Evolutionary conservation across 2,329 filamentous ascomycete genomes (phyloP).

Genomic region (Alternaria viburni): DNA sequence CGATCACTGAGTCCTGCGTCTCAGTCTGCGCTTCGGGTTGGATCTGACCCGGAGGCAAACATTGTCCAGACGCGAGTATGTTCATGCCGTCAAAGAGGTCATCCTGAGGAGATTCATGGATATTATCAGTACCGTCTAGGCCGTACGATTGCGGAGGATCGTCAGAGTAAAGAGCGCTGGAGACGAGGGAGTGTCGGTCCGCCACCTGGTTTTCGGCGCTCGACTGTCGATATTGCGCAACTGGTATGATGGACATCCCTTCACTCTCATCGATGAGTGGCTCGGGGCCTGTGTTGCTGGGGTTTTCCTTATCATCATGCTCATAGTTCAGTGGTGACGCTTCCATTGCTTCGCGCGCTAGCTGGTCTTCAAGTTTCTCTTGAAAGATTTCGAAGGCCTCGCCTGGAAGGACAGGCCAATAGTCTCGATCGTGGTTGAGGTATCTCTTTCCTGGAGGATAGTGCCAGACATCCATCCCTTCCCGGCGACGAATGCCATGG

Average conservation of each 20-base stretch:
- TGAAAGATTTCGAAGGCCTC: constrained; percentile 23
- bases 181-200: constrained; percentile 4
- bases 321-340: constrained; percentile 25
- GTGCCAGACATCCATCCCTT: constrained; percentile 8
- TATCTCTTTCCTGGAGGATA: constrained; percentile 4
- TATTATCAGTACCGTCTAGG: constrained; percentile 17
- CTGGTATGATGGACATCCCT: constrained; percentile 21
- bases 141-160: constrained; percentile 16
- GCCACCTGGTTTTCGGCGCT: constrained; percentile 8
- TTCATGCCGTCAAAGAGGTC: constrained; percentile 4
- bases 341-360: constrained; percentile 21
- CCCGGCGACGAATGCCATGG: background rate
- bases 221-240: constrained; percentile 14
- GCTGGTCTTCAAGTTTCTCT: constrained; percentile 26
- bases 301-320: constrained; percentile 33
- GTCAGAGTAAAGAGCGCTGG: constrained; percentile 11
- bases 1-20: background rate
- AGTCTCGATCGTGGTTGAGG: constrained; percentile 8
- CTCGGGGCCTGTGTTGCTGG: constrained; percentile 1
- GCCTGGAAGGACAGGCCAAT: constrained; percentile 13
- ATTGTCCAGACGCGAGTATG: constrained; percentile 11
- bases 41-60: constrained; percentile 2
- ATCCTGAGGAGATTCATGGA: background rate
- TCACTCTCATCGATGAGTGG: background rate
- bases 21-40: background rate